Conservation (phyloP, 139 green algal genomes). For the Pycnococcus provasolii region DNA sequence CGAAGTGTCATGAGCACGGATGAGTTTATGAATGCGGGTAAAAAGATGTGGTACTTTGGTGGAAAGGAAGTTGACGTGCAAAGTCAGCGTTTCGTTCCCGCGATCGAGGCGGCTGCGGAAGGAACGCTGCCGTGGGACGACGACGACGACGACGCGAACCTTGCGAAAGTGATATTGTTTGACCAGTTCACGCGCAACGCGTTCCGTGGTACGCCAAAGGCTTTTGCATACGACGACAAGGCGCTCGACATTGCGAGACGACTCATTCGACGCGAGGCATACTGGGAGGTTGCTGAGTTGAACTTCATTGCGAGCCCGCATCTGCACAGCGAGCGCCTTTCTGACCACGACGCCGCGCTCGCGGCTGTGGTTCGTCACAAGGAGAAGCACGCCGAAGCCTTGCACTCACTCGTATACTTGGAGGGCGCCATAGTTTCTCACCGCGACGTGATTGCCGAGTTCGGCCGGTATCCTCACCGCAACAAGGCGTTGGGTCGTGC, state of each 20-base stretch:
- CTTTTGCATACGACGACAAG: conserved; percentile 2
- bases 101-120: background rate
- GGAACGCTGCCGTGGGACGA: background rate
- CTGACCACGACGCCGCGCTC: background rate
- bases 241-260: background rate
- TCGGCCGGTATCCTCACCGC: conserved; percentile 5
- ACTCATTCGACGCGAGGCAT: background rate
- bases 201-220: background rate
- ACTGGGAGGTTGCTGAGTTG: background rate
- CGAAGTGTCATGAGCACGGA: background rate
- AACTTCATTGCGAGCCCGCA: conserved; percentile 1
- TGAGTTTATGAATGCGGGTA: too few relatives aligned
- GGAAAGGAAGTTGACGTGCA: background rate
- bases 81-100: background rate
- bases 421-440: background rate
- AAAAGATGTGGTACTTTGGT: conserved; percentile 5
- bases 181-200: conserved; percentile 7
- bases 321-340: conserved; percentile 1
- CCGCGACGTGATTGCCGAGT: conserved; percentile 2
- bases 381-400: background rate
- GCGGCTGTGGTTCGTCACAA: background rate
- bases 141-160: background rate
- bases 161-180: conserved; percentile 11
- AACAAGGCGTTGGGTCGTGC: conserved; percentile 1
- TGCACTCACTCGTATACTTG: too few relatives aligned